A percentile compares a stretch with the other conserved stretches of the same genome.
These are phyloP conservation scores for Pilasporangium apinafurcum DNA, from an alignment of 352 stramenopile genomes.

Conservation along the genomic window DNA sequence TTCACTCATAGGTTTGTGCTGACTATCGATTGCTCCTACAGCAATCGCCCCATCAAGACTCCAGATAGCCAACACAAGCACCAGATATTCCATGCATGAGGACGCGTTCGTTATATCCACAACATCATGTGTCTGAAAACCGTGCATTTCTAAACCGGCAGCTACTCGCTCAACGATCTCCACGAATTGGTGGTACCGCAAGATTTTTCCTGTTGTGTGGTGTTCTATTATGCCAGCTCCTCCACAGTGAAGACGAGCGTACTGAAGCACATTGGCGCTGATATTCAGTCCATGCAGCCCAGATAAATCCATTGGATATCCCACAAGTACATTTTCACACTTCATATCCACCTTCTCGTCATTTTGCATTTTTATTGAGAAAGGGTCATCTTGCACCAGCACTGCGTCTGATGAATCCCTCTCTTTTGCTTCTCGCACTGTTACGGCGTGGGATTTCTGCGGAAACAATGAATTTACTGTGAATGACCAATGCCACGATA, in stretches of 20 bases:
- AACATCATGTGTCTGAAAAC: neutral
- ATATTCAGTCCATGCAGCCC: slow-evolving; percentile 3
- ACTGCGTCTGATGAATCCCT: neutral
- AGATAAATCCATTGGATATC: slow-evolving; percentile 1
- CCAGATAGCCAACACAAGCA: slow-evolving; percentile 7
- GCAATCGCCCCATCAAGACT: slow-evolving; percentile 1
- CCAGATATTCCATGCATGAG: neutral
- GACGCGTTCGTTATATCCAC: slow-evolving; percentile 1
- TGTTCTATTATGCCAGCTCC: slow-evolving; percentile 4
- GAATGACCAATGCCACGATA: neutral
- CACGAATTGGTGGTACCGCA: neutral
- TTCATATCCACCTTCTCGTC: no score
- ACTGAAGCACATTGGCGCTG: slow-evolving; percentile 5
- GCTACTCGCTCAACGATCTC: slow-evolving; percentile 1
- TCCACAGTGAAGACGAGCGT: slow-evolving; percentile 2
- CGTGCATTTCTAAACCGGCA: neutral
- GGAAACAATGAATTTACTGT: neutral
- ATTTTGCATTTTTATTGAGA: neutral
- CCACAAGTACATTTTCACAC: no score
- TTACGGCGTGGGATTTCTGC: neutral
- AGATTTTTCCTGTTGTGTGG: neutral
- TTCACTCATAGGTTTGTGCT: neutral
- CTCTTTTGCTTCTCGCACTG: neutral
- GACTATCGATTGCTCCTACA: neutral
- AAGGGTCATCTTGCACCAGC: neutral